phyloP scores from a whole-genome alignment of 192 early-diverging fungal species.

The Dissophora globulifera region DNA sequence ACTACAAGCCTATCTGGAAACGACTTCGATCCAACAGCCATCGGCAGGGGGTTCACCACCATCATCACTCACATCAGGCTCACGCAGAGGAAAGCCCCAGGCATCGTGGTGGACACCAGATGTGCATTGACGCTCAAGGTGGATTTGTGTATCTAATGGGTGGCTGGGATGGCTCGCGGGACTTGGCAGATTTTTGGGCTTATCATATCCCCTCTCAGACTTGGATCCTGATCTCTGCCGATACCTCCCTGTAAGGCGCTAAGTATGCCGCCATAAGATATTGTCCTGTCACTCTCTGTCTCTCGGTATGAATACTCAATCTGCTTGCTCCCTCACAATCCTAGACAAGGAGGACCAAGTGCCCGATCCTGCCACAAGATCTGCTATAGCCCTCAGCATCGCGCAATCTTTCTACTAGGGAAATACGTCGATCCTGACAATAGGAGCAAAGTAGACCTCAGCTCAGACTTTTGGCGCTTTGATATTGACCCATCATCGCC shows the following conservation, averaged over 20 bases:
- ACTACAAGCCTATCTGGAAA: constrained; percentile 73
- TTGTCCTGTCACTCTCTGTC: too few relatives aligned
- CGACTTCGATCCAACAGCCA: constrained; percentile 27
- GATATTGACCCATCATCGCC: constrained; percentile 66
- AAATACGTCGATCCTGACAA: constrained; percentile 85
- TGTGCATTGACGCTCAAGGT: constrained; percentile 83
- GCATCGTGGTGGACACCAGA: constrained; percentile 94
- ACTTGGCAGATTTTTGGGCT: constrained; percentile 92
- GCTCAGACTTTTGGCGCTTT: constrained; percentile 92
- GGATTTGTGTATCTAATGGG: constrained; percentile 88
- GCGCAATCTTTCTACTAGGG: constrained; percentile 87
- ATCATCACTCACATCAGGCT: constrained; percentile 38
- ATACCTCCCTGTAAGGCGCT: constrained; percentile 71
- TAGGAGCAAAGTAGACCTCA: constrained; percentile 71
- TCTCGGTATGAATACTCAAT: not conserved
- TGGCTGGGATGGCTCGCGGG: constrained; percentile 92
- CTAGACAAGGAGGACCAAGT: constrained; percentile 84
- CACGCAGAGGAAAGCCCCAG: constrained; percentile 56
- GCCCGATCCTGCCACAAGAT: constrained; percentile 94
- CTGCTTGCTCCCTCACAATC: not conserved
- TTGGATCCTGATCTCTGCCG: constrained; percentile 83
- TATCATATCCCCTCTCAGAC: constrained; percentile 65
- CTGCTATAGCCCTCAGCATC: constrained; percentile 81
- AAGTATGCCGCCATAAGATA: too few relatives aligned
- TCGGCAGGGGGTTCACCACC: constrained; percentile 28